Percentiles rank a stretch among this genome's conserved stretches.
Evolutionary conservation across 441 rosid genomes (phyloP).

Genomic region (Brassica hybrid): DNA sequence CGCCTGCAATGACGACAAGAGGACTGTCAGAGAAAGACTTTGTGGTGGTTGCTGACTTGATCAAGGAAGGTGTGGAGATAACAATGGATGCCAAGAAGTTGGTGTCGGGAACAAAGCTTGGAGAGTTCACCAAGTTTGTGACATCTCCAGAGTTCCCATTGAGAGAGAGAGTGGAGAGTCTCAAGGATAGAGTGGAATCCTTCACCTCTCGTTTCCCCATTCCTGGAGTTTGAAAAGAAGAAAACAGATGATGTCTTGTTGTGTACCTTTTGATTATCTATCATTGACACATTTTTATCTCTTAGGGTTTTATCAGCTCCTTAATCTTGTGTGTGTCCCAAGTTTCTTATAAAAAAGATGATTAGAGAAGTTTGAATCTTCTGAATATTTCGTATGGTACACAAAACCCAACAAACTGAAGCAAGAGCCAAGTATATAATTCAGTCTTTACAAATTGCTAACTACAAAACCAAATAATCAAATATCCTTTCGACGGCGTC

Average conservation of each 20-base stretch:
- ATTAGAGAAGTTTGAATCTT: background rate
- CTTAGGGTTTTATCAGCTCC: constrained; percentile 1
- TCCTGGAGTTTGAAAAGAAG: constrained; percentile 54
- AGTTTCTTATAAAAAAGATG: background rate
- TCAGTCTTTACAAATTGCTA: too few species aligned
- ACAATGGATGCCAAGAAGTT: constrained; percentile 64
- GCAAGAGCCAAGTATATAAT: too few species aligned
- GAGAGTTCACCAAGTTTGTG: constrained; percentile 74
- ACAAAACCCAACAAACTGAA: too few species aligned
- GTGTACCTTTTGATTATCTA: constrained; percentile 11
- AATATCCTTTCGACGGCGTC: too few species aligned
- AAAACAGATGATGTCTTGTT: constrained; percentile 23
- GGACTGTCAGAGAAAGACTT: constrained; percentile 80
- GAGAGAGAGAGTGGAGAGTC: constrained; percentile 55
- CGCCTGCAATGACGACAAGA: constrained; percentile 95
- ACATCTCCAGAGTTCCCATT: constrained; percentile 60
- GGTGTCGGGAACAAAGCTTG: constrained; percentile 72
- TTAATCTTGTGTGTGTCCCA: constrained; percentile 18
- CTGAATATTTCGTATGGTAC: too few species aligned
- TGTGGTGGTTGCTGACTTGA: constrained; percentile 65
- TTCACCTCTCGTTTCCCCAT: constrained; percentile 77
- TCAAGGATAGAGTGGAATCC: constrained; percentile 67
- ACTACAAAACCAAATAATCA: too few species aligned
- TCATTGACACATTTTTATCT: background rate
- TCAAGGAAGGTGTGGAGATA: constrained; percentile 82